Evolutionary conservation across 148 eudicot genomes (phyloP).

Genomic region (Dianthus caryophyllus): DNA sequence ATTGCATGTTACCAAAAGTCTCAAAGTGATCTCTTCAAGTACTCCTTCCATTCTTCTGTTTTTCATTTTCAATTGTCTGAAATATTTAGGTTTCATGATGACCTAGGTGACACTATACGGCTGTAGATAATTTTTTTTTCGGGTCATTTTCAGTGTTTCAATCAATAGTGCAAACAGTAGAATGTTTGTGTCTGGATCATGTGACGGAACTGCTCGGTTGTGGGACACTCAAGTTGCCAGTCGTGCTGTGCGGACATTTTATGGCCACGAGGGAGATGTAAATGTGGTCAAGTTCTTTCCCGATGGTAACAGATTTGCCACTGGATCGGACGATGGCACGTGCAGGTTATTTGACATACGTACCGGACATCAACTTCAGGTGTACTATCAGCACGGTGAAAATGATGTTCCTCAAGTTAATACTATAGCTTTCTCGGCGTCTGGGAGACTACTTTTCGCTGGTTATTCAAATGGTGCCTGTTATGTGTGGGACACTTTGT

Average conservation of each 20-base stretch:
- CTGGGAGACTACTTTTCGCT: constrained; percentile 93
- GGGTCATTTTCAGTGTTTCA: constrained; percentile 64
- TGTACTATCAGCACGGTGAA: constrained; percentile 59
- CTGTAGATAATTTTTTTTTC: constrained; percentile 7
- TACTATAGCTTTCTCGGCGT: constrained; percentile 82
- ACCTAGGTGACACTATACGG: background rate
- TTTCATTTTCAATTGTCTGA: background rate
- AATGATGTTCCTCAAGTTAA: constrained; percentile 62
- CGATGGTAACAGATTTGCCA: constrained; percentile 96
- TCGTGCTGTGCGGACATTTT: constrained; percentile 88
- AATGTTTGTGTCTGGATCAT: constrained; percentile 90
- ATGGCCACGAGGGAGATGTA: constrained; percentile 93
- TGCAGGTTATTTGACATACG: constrained; percentile 89
- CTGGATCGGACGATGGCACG: constrained; percentile 95
- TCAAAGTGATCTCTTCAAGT: background rate
- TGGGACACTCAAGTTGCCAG: constrained; percentile 99
- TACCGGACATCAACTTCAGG: constrained; percentile 97
- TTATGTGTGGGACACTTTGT: constrained; percentile 93
- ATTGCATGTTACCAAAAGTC: background rate
- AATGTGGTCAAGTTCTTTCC: constrained; percentile 93
- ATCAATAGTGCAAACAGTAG: constrained; percentile 64
- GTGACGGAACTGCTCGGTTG: constrained; percentile 84
- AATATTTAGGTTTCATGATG: background rate
- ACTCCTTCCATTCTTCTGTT: background rate
- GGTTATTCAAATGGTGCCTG: constrained; percentile 85